Conservation (phyloP, 345 rosid species). For the Aegle marmelos region DNA sequence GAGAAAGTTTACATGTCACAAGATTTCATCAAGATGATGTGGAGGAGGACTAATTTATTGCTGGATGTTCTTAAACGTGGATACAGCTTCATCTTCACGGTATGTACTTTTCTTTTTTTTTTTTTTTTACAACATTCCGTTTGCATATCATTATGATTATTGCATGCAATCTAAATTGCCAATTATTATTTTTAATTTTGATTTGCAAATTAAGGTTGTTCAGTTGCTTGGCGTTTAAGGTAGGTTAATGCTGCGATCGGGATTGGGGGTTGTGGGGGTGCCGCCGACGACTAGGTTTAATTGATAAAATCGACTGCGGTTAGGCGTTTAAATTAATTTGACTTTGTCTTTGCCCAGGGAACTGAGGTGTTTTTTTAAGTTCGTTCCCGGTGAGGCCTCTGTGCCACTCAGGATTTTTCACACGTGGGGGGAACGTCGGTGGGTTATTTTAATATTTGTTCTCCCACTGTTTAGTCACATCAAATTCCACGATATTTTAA, state of each 20-base stretch:
- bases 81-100: slow-evolving; percentile 72
- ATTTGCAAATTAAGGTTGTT: not conserved
- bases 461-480: not conserved
- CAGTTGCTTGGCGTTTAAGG: not conserved
- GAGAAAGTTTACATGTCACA: slow-evolving; percentile 71
- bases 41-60: slow-evolving; percentile 68
- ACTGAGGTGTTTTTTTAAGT: too few species aligned
- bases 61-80: slow-evolving; percentile 62
- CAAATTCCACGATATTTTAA: too few species aligned
- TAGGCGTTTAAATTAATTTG: too few species aligned
- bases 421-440: not conserved
- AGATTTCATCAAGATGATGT: slow-evolving; percentile 81
- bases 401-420: not conserved
- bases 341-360: too few species aligned
- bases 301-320: too few species aligned
- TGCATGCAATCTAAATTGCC: not conserved
- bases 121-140: not conserved
- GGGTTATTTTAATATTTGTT: not conserved
- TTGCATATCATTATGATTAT: not conserved
- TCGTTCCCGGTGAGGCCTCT: not conserved
- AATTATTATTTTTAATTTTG: not conserved
- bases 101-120: slow-evolving; percentile 5
- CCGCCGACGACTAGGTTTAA: not conserved
- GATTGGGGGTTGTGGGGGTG: too few species aligned
- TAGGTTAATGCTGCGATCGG: not conserved